phyloP scores from a whole-genome alignment of 768 basidiomycete species.

The Amanita rimosa region DNA sequence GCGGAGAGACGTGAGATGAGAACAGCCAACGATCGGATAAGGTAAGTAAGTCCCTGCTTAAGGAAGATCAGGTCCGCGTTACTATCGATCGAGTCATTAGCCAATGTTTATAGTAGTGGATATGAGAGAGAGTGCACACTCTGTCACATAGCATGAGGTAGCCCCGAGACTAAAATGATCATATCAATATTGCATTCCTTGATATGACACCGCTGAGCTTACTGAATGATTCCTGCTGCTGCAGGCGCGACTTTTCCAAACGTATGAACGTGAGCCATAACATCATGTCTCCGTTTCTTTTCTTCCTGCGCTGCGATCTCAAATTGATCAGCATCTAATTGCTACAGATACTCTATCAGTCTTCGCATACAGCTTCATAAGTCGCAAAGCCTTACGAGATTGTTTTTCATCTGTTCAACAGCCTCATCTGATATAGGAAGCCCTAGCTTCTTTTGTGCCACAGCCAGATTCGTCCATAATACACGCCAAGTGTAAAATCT shows the following conservation, averaged over 20 bases:
- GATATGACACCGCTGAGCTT: slow-evolving; percentile 14
- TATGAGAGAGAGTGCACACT: slow-evolving; percentile 47
- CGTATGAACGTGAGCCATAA: slow-evolving; percentile 99
- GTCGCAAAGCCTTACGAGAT: slow-evolving; percentile 49
- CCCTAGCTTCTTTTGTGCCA: slow-evolving; percentile 93
- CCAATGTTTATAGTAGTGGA: not conserved
- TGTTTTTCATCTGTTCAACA: slow-evolving; percentile 88
- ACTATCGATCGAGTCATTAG: slow-evolving; percentile 26
- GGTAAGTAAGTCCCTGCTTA: slow-evolving; percentile 72
- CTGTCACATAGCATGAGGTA: slow-evolving; percentile 98
- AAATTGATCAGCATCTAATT: slow-evolving; percentile 83
- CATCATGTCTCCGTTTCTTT: slow-evolving; percentile 95
- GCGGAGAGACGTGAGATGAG: slow-evolving; percentile 80
- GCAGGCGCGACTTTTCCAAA: slow-evolving; percentile 91
- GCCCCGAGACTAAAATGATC: slow-evolving; percentile 62
- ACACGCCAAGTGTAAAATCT: slow-evolving; percentile 93
- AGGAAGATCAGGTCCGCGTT: slow-evolving; percentile 99
- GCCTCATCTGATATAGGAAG: slow-evolving; percentile 84
- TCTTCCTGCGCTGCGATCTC: slow-evolving; percentile 88
- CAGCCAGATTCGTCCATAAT: slow-evolving; percentile 93
- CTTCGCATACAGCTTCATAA: not conserved
- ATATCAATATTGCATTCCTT: not conserved
- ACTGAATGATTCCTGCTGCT: slow-evolving; percentile 96
- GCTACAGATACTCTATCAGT: slow-evolving; percentile 25
- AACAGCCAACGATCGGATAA: slow-evolving; percentile 80